Percentiles rank a stretch among this genome's conserved stretches.
Conservation (phyloP, 441 rosid species). For the Jatropha podagrica region DNA sequence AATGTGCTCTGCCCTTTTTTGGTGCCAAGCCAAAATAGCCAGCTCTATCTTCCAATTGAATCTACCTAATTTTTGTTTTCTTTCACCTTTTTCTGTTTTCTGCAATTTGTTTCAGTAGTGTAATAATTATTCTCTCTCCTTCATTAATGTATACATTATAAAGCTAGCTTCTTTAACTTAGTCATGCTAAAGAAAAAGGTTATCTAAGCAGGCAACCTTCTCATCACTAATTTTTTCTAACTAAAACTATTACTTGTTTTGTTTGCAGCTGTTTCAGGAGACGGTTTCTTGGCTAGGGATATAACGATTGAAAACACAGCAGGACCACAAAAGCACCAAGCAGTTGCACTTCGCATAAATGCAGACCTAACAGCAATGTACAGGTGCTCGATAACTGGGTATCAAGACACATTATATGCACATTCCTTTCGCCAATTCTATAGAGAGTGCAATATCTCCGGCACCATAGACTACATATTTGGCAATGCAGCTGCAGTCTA, state of each 20-base stretch:
- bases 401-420: slow-evolving; percentile 69
- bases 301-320: slow-evolving; percentile 68
- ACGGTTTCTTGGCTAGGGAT: slow-evolving; percentile 80
- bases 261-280: slow-evolving; percentile 74
- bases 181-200: too few species aligned
- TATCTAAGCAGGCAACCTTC: too few species aligned
- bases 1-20: background rate
- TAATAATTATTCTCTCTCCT: background rate
- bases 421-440: slow-evolving; percentile 89
- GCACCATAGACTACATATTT: slow-evolving; percentile 77
- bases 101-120: background rate
- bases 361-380: slow-evolving; percentile 75
- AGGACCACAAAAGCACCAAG: slow-evolving; percentile 74
- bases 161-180: too few species aligned
- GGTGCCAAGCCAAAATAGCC: background rate
- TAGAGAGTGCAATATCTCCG: slow-evolving; percentile 73
- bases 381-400: slow-evolving; percentile 55
- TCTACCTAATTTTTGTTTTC: too few species aligned
- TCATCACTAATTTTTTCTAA: too few species aligned
- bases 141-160: too few species aligned
- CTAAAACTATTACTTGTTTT: background rate
- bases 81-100: too few species aligned
- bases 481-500: slow-evolving; percentile 80
- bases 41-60: background rate
- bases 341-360: slow-evolving; percentile 69